Evolutionary conservation across 805 yeast genomes (phyloP), one percentile per base, ranked within the genome.

Genomic region (Nakazawaea pomicola): DNA sequence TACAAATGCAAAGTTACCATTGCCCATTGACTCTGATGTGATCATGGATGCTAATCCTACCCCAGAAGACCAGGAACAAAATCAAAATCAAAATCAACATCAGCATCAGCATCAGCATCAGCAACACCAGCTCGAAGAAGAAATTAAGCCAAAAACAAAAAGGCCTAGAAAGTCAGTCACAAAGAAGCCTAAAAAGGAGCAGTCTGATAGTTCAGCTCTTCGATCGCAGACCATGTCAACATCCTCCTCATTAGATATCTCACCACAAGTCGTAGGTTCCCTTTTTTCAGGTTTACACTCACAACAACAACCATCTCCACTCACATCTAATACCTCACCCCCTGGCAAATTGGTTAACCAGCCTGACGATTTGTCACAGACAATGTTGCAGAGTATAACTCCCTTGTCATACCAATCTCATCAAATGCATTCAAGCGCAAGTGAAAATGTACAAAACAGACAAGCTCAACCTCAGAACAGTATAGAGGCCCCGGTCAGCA

Each of bases 1-100:
- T 51, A 74, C 78, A 14, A 61, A 60, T 41, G 68, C 75, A 8
- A 72, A 70, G 48, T 68, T 76, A 6, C 81, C 82, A 1, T 41
- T 49, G 10, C 49, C 51, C 21, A 35, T 25, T 17, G 38, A 35
- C 10, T 14, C 6, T 15, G 19, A 21, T 6, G 15, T 8, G 19
- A 33, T 11, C n/a, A n/a, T n/a, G n/a, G n/a, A n/a, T n/a, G n/a
- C n/a, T n/a, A n/a, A n/a, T n/a, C n/a, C n/a, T n/a, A n/a, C n/a
- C n/a, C n/a, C n/a, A n/a, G n/a, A n/a, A n/a, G n/a, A n/a, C n/a
- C n/a, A n/a, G n/a, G n/a, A n/a, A n/a, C n/a, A n/a, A n/a, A n/a
- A n/a, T n/a, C n/a, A n/a, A n/a, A n/a, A n/a, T n/a, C n/a, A n/a
- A n/a, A n/a, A n/a, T n/a, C n/a, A n/a, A n/a, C n/a, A n/a, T n/a